Percentiles rank a stretch among this genome's conserved stretches.
Conservation (phyloP, 2,329 filamentous ascomycete genomes). For the Chaetomium globosum region DNA sequence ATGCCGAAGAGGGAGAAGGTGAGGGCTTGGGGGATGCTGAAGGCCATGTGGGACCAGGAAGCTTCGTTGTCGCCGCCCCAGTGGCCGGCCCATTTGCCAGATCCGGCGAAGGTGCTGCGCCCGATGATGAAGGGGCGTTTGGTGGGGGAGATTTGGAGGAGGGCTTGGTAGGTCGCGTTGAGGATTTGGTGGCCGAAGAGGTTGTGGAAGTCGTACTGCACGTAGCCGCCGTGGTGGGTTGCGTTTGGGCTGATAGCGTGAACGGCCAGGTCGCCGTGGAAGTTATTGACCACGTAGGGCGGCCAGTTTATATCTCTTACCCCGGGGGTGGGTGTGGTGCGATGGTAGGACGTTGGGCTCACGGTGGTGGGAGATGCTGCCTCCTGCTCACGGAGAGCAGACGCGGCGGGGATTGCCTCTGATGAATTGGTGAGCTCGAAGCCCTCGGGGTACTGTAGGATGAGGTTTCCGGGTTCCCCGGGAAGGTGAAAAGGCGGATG, state of each 20-base stretch:
- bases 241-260: slow-evolving; percentile 77
- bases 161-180: slow-evolving; percentile 73
- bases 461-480: slow-evolving; percentile 63
- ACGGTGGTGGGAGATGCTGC: slow-evolving; percentile 34
- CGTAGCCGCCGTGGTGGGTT: slow-evolving; percentile 70
- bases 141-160: slow-evolving; percentile 63
- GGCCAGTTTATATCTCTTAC: slow-evolving; percentile 70
- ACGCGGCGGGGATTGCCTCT: slow-evolving; percentile 63
- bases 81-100: slow-evolving; percentile 75
- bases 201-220: slow-evolving; percentile 83
- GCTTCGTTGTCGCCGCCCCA: slow-evolving; percentile 80
- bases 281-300: slow-evolving; percentile 75
- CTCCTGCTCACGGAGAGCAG: slow-evolving; percentile 48
- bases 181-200: slow-evolving; percentile 75
- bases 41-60: slow-evolving; percentile 72
- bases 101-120: slow-evolving; percentile 77
- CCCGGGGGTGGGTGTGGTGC: slow-evolving; percentile 64
- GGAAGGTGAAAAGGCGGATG: slow-evolving; percentile 68
- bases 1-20: slow-evolving; percentile 74
- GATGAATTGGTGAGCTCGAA: slow-evolving; percentile 71
- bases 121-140: slow-evolving; percentile 83
- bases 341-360: slow-evolving; percentile 52
- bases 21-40: slow-evolving; percentile 76
- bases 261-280: slow-evolving; percentile 70
- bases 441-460: slow-evolving; percentile 67